Conservation (phyloP, 257 asterid genomes). For the Verbena officinalis region DNA sequence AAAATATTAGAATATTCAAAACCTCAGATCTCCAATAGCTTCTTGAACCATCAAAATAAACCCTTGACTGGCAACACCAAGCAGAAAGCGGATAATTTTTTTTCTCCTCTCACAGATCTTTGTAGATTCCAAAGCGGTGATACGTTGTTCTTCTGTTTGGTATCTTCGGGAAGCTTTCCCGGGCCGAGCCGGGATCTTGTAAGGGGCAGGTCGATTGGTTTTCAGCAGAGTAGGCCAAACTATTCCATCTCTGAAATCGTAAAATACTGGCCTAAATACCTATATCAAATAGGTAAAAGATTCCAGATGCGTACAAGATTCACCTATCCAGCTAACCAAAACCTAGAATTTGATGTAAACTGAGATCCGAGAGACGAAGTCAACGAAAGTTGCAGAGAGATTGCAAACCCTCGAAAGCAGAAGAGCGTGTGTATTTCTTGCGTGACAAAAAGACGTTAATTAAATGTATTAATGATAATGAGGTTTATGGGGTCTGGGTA, state of each 20-base stretch:
- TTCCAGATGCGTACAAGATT: conserved; percentile 27
- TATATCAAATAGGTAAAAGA: too few relatives aligned
- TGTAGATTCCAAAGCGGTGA: conserved; percentile 34
- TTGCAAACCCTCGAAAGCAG: conserved; percentile 46
- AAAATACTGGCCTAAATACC: too few relatives aligned
- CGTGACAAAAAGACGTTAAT: too few relatives aligned
- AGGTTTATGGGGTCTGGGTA: too few relatives aligned
- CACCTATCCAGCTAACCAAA: conserved; percentile 8
- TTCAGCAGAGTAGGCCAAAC: too few relatives aligned
- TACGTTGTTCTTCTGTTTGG: too few relatives aligned
- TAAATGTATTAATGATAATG: too few relatives aligned
- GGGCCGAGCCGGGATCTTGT: too few relatives aligned
- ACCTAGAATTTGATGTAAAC: conserved; percentile 29
- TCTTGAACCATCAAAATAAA: conserved; percentile 44
- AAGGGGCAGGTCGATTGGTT: too few relatives aligned
- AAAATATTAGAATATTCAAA: conserved; percentile 24
- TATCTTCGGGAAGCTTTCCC: too few relatives aligned
- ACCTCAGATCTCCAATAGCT: conserved; percentile 38
- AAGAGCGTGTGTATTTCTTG: conserved; percentile 26
- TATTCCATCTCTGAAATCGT: too few relatives aligned
- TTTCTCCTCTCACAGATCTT: conserved; percentile 36
- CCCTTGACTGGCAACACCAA: conserved; percentile 23
- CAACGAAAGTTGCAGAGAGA: conserved; percentile 15
- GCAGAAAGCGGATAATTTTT: conserved; percentile 16
- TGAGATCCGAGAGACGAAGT: conserved; percentile 29